A percentile compares a stretch with the other conserved stretches of the same genome.
Conservation (phyloP, 306 rosid genomes). For the Prunus davidiana region DNA sequence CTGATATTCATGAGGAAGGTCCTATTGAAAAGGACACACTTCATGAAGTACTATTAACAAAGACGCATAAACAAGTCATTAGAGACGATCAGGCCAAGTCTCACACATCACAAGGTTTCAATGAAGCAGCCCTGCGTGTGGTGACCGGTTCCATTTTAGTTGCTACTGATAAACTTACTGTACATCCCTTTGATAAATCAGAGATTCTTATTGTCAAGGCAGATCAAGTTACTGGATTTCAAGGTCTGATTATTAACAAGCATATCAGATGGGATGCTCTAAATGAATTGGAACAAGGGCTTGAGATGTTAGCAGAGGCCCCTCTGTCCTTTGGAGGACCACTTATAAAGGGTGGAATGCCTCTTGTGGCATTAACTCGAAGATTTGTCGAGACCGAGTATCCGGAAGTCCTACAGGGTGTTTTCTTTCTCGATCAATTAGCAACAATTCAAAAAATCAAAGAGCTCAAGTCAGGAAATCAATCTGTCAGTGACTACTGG, state of each 20-base stretch:
- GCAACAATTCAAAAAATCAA: constrained; percentile 41
- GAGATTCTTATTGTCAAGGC: constrained; percentile 71
- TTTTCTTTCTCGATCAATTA: constrained; percentile 62
- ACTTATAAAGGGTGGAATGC: constrained; percentile 49
- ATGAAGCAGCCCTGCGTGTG: constrained; percentile 37
- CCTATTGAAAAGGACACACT: constrained; percentile 20
- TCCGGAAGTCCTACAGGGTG: constrained; percentile 69
- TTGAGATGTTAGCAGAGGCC: constrained; percentile 46
- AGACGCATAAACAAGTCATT: constrained; percentile 30
- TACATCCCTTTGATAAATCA: constrained; percentile 70
- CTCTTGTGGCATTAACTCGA: constrained; percentile 62
- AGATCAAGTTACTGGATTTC: constrained; percentile 59
- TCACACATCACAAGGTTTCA: constrained; percentile 27
- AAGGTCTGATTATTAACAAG: constrained; percentile 82
- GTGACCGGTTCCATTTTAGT: constrained; percentile 59
- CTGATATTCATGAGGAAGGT: constrained; percentile 31
- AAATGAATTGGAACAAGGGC: constrained; percentile 44
- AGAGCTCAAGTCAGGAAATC: constrained; percentile 49
- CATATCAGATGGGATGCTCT: constrained; percentile 61
- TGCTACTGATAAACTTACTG: constrained; percentile 64
- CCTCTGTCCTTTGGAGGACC: constrained; percentile 83
- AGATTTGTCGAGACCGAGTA: constrained; percentile 20
- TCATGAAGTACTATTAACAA: constrained; percentile 40
- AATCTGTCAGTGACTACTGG: constrained; percentile 52
- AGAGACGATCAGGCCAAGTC: constrained; percentile 36